Conservation (phyloP, 306 rosid species). For the Corylus heterophylla region DNA sequence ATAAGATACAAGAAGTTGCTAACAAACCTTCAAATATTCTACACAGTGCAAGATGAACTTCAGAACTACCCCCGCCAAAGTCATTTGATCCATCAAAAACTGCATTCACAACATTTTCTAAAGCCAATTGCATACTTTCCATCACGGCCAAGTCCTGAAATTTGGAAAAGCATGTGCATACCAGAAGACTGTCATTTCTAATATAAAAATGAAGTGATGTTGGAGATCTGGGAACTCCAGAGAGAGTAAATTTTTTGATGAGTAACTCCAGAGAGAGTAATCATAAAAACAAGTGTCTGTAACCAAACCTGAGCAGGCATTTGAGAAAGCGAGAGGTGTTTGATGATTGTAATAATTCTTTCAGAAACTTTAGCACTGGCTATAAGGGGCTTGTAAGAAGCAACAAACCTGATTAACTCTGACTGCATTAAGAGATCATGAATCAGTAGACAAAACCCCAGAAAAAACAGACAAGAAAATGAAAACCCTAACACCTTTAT, state of each 20-base stretch:
- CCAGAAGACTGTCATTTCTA: slow-evolving; percentile 16
- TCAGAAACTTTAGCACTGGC: slow-evolving; percentile 74
- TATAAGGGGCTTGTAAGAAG: slow-evolving; percentile 79
- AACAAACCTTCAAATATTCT: slow-evolving; percentile 78
- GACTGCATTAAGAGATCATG: slow-evolving; percentile 56
- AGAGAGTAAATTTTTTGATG: slow-evolving; percentile 19
- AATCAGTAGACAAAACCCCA: slow-evolving; percentile 28
- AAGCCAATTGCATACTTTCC: slow-evolving; percentile 90
- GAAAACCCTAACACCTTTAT: not conserved
- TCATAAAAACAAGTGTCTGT: slow-evolving; percentile 26
- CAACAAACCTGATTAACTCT: slow-evolving; percentile 74
- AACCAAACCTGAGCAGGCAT: slow-evolving; percentile 64
- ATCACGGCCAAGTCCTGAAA: slow-evolving; percentile 75
- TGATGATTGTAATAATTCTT: slow-evolving; percentile 63
- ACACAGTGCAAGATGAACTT: slow-evolving; percentile 66
- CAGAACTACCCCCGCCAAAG: slow-evolving; percentile 48
- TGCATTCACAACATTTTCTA: slow-evolving; percentile 74
- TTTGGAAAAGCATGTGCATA: slow-evolving; percentile 11
- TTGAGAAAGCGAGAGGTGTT: slow-evolving; percentile 57
- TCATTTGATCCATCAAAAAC: slow-evolving; percentile 78
- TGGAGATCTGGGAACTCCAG: slow-evolving; percentile 27
- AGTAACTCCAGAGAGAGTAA: slow-evolving; percentile 24
- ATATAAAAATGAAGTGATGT: slow-evolving; percentile 20
- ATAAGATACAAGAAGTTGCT: slow-evolving; percentile 16
- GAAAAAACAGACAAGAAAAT: slow-evolving; percentile 11